Conservation (phyloP, 768 basidiomycete species). For the Boletus coccyginus region DNA sequence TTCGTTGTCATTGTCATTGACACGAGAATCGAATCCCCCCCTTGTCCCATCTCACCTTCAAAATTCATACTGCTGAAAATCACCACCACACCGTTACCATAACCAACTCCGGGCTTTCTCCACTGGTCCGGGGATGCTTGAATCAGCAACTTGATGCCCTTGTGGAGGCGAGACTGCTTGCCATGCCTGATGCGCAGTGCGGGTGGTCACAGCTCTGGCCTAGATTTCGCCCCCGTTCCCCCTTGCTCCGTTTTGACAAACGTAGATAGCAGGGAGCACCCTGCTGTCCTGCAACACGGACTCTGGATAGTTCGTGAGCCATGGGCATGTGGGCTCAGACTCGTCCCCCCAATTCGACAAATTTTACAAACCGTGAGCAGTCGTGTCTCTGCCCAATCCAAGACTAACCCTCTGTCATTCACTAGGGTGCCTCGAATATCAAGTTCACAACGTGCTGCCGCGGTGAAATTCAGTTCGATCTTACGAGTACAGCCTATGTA, state of each 20-base stretch:
- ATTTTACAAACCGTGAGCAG: neutral
- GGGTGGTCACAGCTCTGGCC: neutral
- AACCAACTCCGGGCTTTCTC: neutral
- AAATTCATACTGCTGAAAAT: neutral
- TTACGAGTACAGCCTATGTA: neutral
- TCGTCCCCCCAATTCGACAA: neutral
- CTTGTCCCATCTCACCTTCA: neutral
- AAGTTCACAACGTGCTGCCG: neutral
- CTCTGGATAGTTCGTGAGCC: neutral
- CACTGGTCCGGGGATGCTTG: too few species aligned
- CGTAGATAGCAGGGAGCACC: neutral
- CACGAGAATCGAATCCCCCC: neutral
- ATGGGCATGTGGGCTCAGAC: neutral
- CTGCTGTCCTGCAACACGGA: neutral
- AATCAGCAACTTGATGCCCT: neutral
- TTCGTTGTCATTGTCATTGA: too few species aligned
- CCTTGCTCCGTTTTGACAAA: neutral
- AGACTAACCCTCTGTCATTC: neutral
- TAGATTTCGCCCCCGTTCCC: neutral
- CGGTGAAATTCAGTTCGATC: neutral
- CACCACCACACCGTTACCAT: neutral
- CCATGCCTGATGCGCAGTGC: neutral
- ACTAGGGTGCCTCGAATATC: neutral
- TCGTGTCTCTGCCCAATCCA: neutral
- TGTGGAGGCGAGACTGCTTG: neutral